Conservation (phyloP, 1,139 yeast genomes). For the Tardiomyces digboiensis region DNA sequence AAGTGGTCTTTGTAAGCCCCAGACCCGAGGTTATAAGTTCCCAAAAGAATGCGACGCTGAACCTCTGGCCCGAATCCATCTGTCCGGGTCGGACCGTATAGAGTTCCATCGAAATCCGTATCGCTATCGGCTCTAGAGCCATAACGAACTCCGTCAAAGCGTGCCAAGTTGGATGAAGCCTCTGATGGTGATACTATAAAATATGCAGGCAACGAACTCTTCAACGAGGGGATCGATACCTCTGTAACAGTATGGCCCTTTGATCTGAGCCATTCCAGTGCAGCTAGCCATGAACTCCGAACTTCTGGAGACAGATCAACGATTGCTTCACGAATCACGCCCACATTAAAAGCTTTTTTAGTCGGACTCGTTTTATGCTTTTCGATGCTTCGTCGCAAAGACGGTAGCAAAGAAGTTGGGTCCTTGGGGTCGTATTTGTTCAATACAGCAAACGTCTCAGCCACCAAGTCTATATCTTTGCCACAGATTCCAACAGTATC, state of each 20-base stretch:
- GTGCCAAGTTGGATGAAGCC: slow-evolving; percentile 83
- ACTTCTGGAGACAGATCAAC: slow-evolving; percentile 44
- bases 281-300: slow-evolving; percentile 36
- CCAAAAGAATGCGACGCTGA: slow-evolving; percentile 70
- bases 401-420: slow-evolving; percentile 56
- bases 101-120: slow-evolving; percentile 29
- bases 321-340: slow-evolving; percentile 63
- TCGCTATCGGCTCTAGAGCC: slow-evolving; percentile 41
- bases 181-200: slow-evolving; percentile 88
- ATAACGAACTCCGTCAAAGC: slow-evolving; percentile 86
- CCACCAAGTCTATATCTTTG: slow-evolving; percentile 34
- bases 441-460: slow-evolving; percentile 43
- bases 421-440: slow-evolving; percentile 62
- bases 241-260: slow-evolving; percentile 48
- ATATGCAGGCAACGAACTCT: slow-evolving; percentile 68
- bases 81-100: slow-evolving; percentile 51
- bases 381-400: slow-evolving; percentile 15
- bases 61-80: slow-evolving; percentile 74
- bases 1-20: slow-evolving; percentile 71
- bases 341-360: slow-evolving; percentile 37
- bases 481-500: slow-evolving; percentile 90
- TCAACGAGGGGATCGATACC: slow-evolving; percentile 62
- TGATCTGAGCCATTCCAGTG: slow-evolving; percentile 34
- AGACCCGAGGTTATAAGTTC: slow-evolving; percentile 77
- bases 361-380: not conserved